Evolutionary conservation across 495 filamentous ascomycete species (phyloP).

Genomic region (Neurospora sp.): DNA sequence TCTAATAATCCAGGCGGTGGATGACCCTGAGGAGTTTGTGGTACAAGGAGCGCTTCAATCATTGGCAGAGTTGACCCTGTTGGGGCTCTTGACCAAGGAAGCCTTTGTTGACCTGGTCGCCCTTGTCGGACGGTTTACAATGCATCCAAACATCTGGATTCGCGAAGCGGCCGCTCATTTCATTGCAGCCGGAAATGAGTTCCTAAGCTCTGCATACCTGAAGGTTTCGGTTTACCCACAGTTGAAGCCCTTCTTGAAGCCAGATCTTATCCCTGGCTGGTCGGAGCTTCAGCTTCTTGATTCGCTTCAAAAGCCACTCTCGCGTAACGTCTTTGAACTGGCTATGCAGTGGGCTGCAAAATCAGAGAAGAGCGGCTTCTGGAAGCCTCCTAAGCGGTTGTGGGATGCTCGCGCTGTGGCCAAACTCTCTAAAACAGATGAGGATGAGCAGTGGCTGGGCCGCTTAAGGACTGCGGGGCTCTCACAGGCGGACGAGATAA

Average conservation of each 20-base stretch:
- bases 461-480: constrained; percentile 79
- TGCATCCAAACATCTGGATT: constrained; percentile 95
- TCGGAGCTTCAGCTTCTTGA: constrained; percentile 70
- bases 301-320: constrained; percentile 72
- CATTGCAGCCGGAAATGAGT: constrained; percentile 63
- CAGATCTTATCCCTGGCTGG: constrained; percentile 46
- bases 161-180: constrained; percentile 80
- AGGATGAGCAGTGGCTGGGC: constrained; percentile 91
- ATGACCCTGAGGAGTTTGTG: constrained; percentile 91
- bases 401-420: constrained; percentile 35
- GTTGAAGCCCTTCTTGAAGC: constrained; percentile 72
- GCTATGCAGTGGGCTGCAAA: constrained; percentile 80
- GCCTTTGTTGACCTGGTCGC: constrained; percentile 82
- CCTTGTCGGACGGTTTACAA: constrained; percentile 68
- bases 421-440: constrained; percentile 66
- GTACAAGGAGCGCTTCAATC: constrained; percentile 84
- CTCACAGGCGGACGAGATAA: constrained; percentile 75
- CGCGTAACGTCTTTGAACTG: constrained; percentile 70
- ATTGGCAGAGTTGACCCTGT: constrained; percentile 76
- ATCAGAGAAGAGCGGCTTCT: constrained; percentile 70
- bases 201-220: constrained; percentile 71
- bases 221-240: constrained; percentile 75
- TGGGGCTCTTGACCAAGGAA: constrained; percentile 77
- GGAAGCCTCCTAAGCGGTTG: constrained; percentile 62
- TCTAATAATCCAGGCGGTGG: constrained; percentile 92